Evolutionary conservation across 768 basidiomycete genomes (phyloP), one percentile per base, ranked within the genome.

Genomic region (Phanerochaete carnosa): DNA sequence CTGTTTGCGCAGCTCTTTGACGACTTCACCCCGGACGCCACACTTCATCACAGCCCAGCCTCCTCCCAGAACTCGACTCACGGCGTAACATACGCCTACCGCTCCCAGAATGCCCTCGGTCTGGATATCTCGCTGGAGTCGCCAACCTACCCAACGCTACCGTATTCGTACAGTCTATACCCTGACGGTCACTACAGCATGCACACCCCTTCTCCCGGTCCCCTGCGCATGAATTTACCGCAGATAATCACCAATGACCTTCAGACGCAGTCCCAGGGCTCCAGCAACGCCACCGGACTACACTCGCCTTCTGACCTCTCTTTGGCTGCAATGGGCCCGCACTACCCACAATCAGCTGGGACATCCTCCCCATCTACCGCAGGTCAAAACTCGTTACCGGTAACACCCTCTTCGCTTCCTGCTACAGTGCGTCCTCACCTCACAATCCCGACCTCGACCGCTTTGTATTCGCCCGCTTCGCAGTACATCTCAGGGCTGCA

Each of bases 171-270:
- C 28, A 16, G 28, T 29, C 9, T 19, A 15, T 57, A 26, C 55
- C 28, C 37, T 55, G 53, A 37, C n/a, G n/a, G n/a, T 59, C 57
- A 45, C 47, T 29, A 15, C 47, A 4, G 4, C 19, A 19, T 43
- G 11, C 6, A 53, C 26, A 11, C 43, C 2, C 37, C 45, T 25
- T 43, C 25, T 30, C 32, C 29, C 23, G 35, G 28, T 3, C 45
- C 26, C 52, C 22, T n/a, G 2, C 60, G 55, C 22, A 29, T 25
- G 4, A 9, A 15, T 11, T 49, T 57, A 16, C 60, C 55, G 16
- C 60, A 62, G 47, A 62, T 62, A 45, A 57, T 26, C 16, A 59
- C 58, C 22, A 29, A 29, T 26, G 47, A 62, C 30, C 55, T 62
- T 29, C 46, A 23, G 4, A 11, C 56, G 5, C 15, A 13, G 32